phyloP scores from a whole-genome alignment of 2,329 filamentous ascomycete genomes.

The Neonectria neomacrospora region DNA sequence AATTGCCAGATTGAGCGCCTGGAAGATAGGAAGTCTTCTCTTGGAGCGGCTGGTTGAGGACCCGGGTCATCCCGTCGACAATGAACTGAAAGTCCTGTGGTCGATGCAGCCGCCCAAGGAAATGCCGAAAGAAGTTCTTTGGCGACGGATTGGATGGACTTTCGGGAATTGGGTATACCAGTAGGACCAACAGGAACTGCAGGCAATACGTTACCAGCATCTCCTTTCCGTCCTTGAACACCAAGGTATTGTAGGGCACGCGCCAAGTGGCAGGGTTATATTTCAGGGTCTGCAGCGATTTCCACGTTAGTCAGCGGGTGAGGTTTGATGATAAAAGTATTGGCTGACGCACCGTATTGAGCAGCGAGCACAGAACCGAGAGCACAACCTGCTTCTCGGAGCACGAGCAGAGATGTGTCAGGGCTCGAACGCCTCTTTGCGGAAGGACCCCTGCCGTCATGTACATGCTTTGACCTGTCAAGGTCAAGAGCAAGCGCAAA shows the following conservation, averaged over 20 bases:
- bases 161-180: slow-evolving; percentile 91
- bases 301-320: slow-evolving; percentile 25
- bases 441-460: slow-evolving; percentile 83
- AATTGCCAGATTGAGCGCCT: slow-evolving; percentile 82
- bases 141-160: slow-evolving; percentile 70
- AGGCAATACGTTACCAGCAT: slow-evolving; percentile 91
- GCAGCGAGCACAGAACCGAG: slow-evolving; percentile 87
- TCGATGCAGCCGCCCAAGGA: slow-evolving; percentile 87
- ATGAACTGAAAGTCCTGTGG: slow-evolving; percentile 98
- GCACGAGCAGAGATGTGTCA: slow-evolving; percentile 90
- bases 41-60: slow-evolving; percentile 92
- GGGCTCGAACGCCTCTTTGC: slow-evolving; percentile 81
- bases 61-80: slow-evolving; percentile 91
- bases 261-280: slow-evolving; percentile 96
- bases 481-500: slow-evolving; percentile 82
- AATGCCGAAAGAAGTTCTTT: slow-evolving; percentile 95
- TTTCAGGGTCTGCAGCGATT: slow-evolving; percentile 77
- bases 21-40: slow-evolving; percentile 89
- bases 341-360: slow-evolving; percentile 80
- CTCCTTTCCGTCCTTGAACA: slow-evolving; percentile 91
- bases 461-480: slow-evolving; percentile 94
- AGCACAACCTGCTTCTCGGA: slow-evolving; percentile 92
- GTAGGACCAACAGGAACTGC: slow-evolving; percentile 85
- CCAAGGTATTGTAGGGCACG: slow-evolving; percentile 91
- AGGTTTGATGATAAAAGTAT: not conserved